phyloP scores from a whole-genome alignment of 2,329 filamentous ascomycete genomes.

The Nothopassalora personata region DNA sequence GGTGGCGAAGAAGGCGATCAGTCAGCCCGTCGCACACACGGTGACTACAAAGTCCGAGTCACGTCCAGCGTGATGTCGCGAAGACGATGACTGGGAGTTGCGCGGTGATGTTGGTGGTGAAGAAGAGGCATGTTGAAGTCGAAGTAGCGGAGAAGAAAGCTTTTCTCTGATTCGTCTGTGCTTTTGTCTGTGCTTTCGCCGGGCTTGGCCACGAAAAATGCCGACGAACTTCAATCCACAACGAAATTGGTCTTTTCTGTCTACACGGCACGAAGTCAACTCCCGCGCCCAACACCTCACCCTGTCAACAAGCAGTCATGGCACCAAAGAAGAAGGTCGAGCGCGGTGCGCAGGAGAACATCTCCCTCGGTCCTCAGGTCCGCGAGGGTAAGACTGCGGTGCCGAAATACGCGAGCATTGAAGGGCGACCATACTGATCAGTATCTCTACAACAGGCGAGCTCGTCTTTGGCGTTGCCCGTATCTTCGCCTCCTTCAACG shows the following conservation, averaged over 20 bases:
- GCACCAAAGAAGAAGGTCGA: slow-evolving; percentile 85
- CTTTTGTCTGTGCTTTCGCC: too few relatives aligned
- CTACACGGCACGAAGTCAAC: slow-evolving; percentile 14
- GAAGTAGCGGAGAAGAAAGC: not conserved
- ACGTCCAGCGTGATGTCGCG: not conserved
- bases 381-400: slow-evolving; percentile 69
- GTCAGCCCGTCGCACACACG: slow-evolving; percentile 7
- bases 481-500: slow-evolving; percentile 80
- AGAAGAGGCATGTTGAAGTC: slow-evolving; percentile 3
- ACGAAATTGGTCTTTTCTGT: slow-evolving; percentile 6
- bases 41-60: slow-evolving; percentile 4
- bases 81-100: not conserved
- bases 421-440: slow-evolving; percentile 19
- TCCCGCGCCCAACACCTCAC: slow-evolving; percentile 15
- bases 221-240: slow-evolving; percentile 4
- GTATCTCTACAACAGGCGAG: slow-evolving; percentile 58
- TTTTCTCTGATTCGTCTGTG: not conserved
- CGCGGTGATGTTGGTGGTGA: not conserved
- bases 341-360: slow-evolving; percentile 85
- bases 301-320: slow-evolving; percentile 59
- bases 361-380: slow-evolving; percentile 94
- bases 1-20: slow-evolving; percentile 7
- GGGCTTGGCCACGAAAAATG: slow-evolving; percentile 12
- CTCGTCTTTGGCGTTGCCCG: slow-evolving; percentile 97
- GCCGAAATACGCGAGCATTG: slow-evolving; percentile 7